Base-by-base conservation (phyloP, 2,329 filamentous ascomycete genomes). In the Geosmithia flava region DNA sequence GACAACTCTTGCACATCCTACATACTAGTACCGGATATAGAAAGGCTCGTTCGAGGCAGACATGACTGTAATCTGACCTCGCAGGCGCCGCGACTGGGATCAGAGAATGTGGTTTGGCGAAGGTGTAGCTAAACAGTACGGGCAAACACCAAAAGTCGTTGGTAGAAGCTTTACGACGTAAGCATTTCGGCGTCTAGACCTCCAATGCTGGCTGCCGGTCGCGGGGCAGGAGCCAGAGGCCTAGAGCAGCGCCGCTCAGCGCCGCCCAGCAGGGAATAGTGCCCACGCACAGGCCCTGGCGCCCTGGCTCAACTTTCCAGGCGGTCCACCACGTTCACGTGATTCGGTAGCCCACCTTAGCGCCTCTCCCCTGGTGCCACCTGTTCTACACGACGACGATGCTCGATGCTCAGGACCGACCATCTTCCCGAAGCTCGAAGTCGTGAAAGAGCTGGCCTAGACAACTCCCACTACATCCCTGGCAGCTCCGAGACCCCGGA, bases 1-100 rank as follows among this genome's bases (percentile, higher is more conserved):
- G 11, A 37, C 37, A 11, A 29, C 13, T 17, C 6, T 10, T 19
- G 8, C 3, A 20, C 8, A 20, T 41, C 16, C 3, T 20, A 65
- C 85, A 65, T 80, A 96, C 91, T 98, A 98, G 75, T 98, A 98
- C 59, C 93, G 83, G 56, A 98, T 71, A 62, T 98, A 98, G 65
- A 98, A 97, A 7, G 85, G 83, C 59, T 96, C 90, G 65, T 77
- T 85, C 57, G 75, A 68, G 50, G 76, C 72, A 56, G 85, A 72
- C 76, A 85, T 89, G 51, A 56, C 56, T 54, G 52, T 48, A 49
- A 16, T 13, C 13, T 11, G 33, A 13, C 15, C 33, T 11, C 3
- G 10, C 11, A 16, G 33, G 33, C 15, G 11, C 15, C 33, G 11
- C 33, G 15, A 37, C 33, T 37, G 11, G 13, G 10, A 3, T 37